A percentile compares a stretch with the other conserved stretches of the same genome.
Conservation (phyloP, 805 yeast genomes). For the Clavispora carvajalis region DNA sequence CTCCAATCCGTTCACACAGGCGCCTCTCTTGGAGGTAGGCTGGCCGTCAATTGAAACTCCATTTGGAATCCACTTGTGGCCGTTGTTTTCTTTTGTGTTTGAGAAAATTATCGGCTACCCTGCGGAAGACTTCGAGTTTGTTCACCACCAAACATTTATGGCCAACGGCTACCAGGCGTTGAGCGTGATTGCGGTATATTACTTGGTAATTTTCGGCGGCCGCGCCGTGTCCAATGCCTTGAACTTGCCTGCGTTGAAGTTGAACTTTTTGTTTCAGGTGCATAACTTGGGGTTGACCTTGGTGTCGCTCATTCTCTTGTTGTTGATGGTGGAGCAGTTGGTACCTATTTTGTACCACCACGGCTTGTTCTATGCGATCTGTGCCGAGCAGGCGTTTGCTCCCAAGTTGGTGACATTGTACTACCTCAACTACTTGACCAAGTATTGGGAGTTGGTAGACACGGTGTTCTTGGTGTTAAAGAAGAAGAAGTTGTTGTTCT, state of each 20-base stretch:
- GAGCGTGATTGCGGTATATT: constrained; percentile 35
- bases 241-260: constrained; percentile 60
- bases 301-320: constrained; percentile 58
- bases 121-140: constrained; percentile 64
- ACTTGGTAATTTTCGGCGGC: constrained; percentile 58
- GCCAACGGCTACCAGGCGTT: constrained; percentile 57
- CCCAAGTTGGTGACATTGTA: constrained; percentile 77
- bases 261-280: constrained; percentile 72
- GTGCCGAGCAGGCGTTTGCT: constrained; percentile 75
- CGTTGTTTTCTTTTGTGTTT: constrained; percentile 51
- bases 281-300: constrained; percentile 77
- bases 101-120: constrained; percentile 46
- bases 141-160: constrained; percentile 60
- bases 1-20: constrained; percentile 3
- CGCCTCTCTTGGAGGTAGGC: constrained; percentile 22
- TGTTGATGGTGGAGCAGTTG: constrained; percentile 78
- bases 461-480: constrained; percentile 88
- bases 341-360: constrained; percentile 68
- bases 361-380: constrained; percentile 81
- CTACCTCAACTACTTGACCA: constrained; percentile 87
- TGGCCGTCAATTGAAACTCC: constrained; percentile 41
- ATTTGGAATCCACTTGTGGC: constrained; percentile 63
- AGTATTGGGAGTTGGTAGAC: constrained; percentile 83
- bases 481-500: constrained; percentile 84
- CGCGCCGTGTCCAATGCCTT: constrained; percentile 51